Evolutionary conservation across 192 early-diverging fungal species (phyloP), one percentile per base, ranked within the genome.

Genomic region (Chytriomyces confervae): DNA sequence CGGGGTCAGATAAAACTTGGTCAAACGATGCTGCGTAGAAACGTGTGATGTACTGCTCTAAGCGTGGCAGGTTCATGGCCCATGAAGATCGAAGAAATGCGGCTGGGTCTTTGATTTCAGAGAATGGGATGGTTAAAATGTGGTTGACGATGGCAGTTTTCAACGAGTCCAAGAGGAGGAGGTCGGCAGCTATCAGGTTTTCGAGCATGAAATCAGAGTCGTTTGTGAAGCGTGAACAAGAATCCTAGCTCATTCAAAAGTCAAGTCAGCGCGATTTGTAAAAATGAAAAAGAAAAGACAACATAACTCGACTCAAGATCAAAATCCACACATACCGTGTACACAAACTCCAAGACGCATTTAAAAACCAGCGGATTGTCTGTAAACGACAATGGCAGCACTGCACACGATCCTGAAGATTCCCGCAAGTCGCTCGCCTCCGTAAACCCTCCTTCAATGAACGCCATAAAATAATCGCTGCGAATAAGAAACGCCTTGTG

Each of bases 301-400:
- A 27, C 24, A 27, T 27, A 27, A 50, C 18, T 67, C 6, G 50
- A 8, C 13, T 0, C 0, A 49, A 3, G 10, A 69, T 43, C 66
- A 62, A 81, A 77, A 29, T 53, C 51, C n/a, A 69, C 71, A 44
- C 68, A 73, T 24, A 87, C 87, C 50, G 86, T 81, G 62, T 89
- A 89, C 51, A 89, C 70, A 76, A 75, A 87, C 49, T 89, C 83
- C 1, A 84, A 60, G 6, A 87, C 76, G n/a, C 78, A 76, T 16
- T 49, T 45, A 62, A 85, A 80, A 13, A 82, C 73, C 47, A 49
- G 27, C 13, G 76, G 72, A 24, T 80, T 61, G 50, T 46, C 72
- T 16, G 36, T 60, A 49, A 49, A 75, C 57, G 51, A 75, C 64
- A 13, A 49, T 47, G 66, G 16, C 2, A 51, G 24, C 46, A 66